phyloP scores from a whole-genome alignment of 805 yeast genomes.

The Hanseniaspora vineae region DNA sequence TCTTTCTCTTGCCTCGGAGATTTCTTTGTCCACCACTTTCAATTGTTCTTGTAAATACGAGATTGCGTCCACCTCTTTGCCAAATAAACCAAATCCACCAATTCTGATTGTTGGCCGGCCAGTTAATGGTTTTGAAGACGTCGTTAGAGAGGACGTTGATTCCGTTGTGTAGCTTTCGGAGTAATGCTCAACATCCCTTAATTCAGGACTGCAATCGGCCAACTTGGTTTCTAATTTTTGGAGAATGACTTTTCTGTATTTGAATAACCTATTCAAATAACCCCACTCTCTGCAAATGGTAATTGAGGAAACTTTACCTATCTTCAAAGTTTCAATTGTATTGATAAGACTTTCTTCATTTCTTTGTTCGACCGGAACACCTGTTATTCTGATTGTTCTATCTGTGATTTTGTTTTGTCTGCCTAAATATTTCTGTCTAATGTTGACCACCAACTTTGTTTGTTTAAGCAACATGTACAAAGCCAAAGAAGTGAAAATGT shows the following conservation, averaged over 20 bases:
- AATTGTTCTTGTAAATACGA: constrained; percentile 60
- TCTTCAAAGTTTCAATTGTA: constrained; percentile 64
- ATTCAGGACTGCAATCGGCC: constrained; percentile 20
- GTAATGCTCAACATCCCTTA: constrained; percentile 12
- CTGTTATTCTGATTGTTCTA: constrained; percentile 75
- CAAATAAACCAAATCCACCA: constrained; percentile 52
- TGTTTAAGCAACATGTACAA: constrained; percentile 49
- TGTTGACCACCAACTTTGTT: constrained; percentile 58
- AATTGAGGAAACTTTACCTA: constrained; percentile 67
- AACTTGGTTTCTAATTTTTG: constrained; percentile 44
- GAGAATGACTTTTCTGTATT: constrained; percentile 41
- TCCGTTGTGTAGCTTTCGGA: constrained; percentile 13
- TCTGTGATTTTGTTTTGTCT: constrained; percentile 82
- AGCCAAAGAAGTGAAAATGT: constrained; percentile 64
- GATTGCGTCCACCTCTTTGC: constrained; percentile 69
- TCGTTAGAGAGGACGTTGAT: constrained; percentile 6
- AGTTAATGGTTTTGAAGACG: constrained; percentile 4
- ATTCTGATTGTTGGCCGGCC: constrained; percentile 48
- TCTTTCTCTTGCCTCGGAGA: constrained; percentile 46
- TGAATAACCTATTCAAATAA: constrained; percentile 51
- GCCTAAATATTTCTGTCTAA: constrained; percentile 74
- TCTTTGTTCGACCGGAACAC: constrained; percentile 75
- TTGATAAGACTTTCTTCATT: constrained; percentile 55
- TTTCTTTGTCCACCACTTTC: constrained; percentile 57
- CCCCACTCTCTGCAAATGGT: constrained; percentile 85